A percentile compares a stretch with the other conserved stretches of the same genome.
Evolutionary conservation across 2,329 filamentous ascomycete genomes (phyloP).

Genomic region (Fusarium cyanostomum): DNA sequence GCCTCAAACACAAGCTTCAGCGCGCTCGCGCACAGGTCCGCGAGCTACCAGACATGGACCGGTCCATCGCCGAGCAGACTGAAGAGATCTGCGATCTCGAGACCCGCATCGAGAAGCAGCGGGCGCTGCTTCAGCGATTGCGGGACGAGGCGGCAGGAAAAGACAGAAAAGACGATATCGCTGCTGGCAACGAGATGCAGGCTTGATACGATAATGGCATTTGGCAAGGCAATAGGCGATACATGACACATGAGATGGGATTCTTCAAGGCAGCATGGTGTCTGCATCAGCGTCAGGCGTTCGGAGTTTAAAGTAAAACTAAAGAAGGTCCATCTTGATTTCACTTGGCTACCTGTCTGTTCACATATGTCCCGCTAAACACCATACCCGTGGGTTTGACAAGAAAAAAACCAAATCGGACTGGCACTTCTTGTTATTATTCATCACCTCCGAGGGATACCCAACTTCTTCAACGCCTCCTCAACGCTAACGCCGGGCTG

Average conservation of each 20-base stretch:
- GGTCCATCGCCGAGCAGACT: slow-evolving; percentile 74
- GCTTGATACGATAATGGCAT: slow-evolving; percentile 39
- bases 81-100: slow-evolving; percentile 75
- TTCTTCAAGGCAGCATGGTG: neutral
- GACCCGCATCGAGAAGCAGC: slow-evolving; percentile 69
- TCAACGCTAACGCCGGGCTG: slow-evolving; percentile 69
- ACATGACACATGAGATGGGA: neutral
- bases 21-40: slow-evolving; percentile 75
- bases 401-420: slow-evolving; percentile 1
- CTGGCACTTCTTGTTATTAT: neutral
- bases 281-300: slow-evolving; percentile 20
- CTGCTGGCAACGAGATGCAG: slow-evolving; percentile 53
- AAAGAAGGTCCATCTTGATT: slow-evolving; percentile 20
- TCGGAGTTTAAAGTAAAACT: slow-evolving; percentile 15
- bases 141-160: slow-evolving; percentile 55
- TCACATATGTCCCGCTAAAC: slow-evolving; percentile 8
- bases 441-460: slow-evolving; percentile 46
- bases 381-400: neutral
- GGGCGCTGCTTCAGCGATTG: slow-evolving; percentile 64
- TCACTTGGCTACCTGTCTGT: slow-evolving; percentile 5
- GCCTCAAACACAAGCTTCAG: slow-evolving; percentile 84
- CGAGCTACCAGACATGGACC: slow-evolving; percentile 74
- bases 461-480: slow-evolving; percentile 69
- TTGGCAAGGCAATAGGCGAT: slow-evolving; percentile 12
- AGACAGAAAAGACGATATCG: slow-evolving; percentile 45